Base-by-base conservation (phyloP, 1,284 basidiomycete species). In the Puccinia hordei region DNA sequence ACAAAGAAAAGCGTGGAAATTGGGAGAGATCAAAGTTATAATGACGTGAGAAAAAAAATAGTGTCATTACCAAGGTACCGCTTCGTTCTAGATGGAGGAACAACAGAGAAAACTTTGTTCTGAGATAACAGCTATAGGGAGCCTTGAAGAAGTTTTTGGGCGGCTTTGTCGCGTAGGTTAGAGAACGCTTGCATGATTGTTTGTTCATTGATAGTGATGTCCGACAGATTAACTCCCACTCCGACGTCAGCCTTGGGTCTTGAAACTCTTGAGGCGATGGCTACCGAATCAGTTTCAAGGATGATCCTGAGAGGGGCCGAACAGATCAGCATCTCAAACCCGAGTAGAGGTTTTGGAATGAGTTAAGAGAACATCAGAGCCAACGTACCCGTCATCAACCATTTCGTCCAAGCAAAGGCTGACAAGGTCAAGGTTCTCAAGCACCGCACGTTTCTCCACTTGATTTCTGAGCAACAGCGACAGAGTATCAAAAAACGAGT, bases 171-270 rank as follows among this genome's bases (percentile, higher is more conserved):
- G 22, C 69, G 66, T 15, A 85, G 83, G 55, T 81, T 85, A 72
- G 85, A 84, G 71, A 85, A 86, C 35, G 85, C 85, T 74, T 84
- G 85, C 84, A 85, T 84, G 81, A 86, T 83, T 6, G 85, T 84
- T 85, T 80, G 78, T 87, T 99, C 97, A 88, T 98, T 99, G 89
- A 99, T 97, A 82, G 97, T 93, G 83, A 99, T 97, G 84, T 98
- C 95, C 57, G 92, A 92, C n/a, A 86, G 82, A 73, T 85, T 83
- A 44, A 85, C 83, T 19, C 78, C 78, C 19, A 81, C 63, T 19
- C 82, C 82, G 77, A 93, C 92, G 86, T 99, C 97, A 24, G 95
- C 92, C 84, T 91, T 91, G 69, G 97, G 93, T 83, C 95, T 88
- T 83, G 93, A 96, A 69, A 99, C 97, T 81, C 97, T 89, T 49